Base-by-base conservation (phyloP, 805 yeast species). In the Nakazawaea wyomingensis region DNA sequence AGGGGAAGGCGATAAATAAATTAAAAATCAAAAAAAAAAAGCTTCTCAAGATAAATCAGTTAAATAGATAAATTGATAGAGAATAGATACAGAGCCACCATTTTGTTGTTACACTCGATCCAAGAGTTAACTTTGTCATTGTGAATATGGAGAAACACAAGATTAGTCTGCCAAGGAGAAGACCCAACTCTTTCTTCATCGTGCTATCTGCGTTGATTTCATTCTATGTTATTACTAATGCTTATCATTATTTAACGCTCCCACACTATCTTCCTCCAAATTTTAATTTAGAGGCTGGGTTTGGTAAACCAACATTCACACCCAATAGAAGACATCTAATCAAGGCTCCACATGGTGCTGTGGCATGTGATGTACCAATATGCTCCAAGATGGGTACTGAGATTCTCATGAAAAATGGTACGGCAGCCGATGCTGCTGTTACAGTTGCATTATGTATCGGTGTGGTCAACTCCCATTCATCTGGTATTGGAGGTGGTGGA, bases 401-500 rank as follows among this genome's bases (percentile, higher is more conserved):
- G 5, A 76, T 85, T 14, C 60, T 84, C 24, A 53, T 61, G 41
- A 50, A 53, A 18, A 79, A 78, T 5, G 95, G 96, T 0, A 82
- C 78, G 53, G 96, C 97, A 2, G 96, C 96, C 0, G 99, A 91
- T 59, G 96, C 96, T 0, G 86, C 96, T 0, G 82, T 91, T 2
- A 83, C 96, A 0, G 85, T 86, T 10, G 87, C 95, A 0, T 68
- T 91, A 22, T 91, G 99, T 56, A 78, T 91, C 26, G 98, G 98
- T 2, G 72, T 85, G 42, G 64, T 87, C 18, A 85, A 86, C 56
- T 80, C 88, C 49, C 87, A 83, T 65, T 82, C 82, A 45, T 82
- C 95, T 1, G 96, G 97, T 0, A 81, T 91, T 34, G 96, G 97
- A 6, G 98, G 98, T 4, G 98, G 99, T 8, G 87, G 85, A 0